Evolutionary conservation across 2,329 filamentous ascomycete genomes (phyloP).

Genomic region (Pestalotiopsis sp.): DNA sequence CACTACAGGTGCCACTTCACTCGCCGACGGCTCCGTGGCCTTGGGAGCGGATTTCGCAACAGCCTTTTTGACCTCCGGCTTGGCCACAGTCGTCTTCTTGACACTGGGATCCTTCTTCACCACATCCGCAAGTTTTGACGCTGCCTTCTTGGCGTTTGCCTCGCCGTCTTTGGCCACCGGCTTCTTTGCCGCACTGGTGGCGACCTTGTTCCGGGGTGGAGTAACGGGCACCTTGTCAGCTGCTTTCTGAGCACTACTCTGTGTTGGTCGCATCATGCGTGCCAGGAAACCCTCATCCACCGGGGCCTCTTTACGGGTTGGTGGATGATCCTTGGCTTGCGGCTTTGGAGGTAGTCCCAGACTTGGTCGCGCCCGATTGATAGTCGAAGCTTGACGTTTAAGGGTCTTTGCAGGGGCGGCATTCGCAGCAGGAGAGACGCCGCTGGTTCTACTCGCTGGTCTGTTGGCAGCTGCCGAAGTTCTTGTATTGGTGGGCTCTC

Average conservation of each 20-base stretch:
- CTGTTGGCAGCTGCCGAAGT: slow-evolving; percentile 35
- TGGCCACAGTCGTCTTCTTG: slow-evolving; percentile 8
- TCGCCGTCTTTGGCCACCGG: slow-evolving; percentile 22
- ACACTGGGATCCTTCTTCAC: slow-evolving; percentile 22
- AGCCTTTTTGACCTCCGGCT: slow-evolving; percentile 9
- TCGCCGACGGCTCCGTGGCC: slow-evolving; percentile 24
- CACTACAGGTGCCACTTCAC: slow-evolving; percentile 26
- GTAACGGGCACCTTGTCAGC: slow-evolving; percentile 61
- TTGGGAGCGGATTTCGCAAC: slow-evolving; percentile 16
- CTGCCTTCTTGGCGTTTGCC: slow-evolving; percentile 26
- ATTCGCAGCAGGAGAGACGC: slow-evolving; percentile 29
- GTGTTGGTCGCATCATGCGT: slow-evolving; percentile 81
- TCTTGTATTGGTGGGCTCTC: slow-evolving; percentile 37
- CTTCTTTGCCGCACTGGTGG: slow-evolving; percentile 21
- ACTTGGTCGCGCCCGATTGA: slow-evolving; percentile 51
- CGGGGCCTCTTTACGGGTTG: slow-evolving; percentile 52
- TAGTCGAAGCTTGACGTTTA: slow-evolving; percentile 48
- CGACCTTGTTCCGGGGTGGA: slow-evolving; percentile 45
- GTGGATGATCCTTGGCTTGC: slow-evolving; percentile 47
- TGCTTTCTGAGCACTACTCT: slow-evolving; percentile 68
- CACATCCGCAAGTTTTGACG: slow-evolving; percentile 25
- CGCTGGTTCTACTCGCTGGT: slow-evolving; percentile 49
- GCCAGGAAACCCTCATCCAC: slow-evolving; percentile 74
- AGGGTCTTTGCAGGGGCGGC: slow-evolving; percentile 33
- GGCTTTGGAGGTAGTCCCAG: slow-evolving; percentile 63